These are phyloP conservation scores for Selaginella tamariscina DNA, from an alignment of 75 land plant species.

Conservation along the genomic window DNA sequence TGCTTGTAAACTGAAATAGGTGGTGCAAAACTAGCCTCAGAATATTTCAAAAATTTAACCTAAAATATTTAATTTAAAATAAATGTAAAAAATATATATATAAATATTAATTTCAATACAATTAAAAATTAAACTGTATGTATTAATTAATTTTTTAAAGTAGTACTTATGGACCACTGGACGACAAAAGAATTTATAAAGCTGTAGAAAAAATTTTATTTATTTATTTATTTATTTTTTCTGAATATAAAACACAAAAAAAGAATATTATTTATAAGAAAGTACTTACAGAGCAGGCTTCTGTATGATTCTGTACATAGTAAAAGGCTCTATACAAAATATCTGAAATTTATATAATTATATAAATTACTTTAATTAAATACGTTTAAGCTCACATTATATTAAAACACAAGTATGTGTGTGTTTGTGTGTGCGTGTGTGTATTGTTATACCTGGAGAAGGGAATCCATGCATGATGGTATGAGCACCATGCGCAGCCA, in stretches of 20 bases:
- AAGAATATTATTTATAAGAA: too few relatives aligned
- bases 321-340: background rate
- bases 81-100: background rate
- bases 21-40: background rate
- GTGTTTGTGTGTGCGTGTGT: too few relatives aligned
- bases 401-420: too few relatives aligned
- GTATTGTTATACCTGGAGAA: too few relatives aligned
- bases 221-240: too few relatives aligned
- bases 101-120: too few relatives aligned
- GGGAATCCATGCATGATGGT: conserved; percentile 1
- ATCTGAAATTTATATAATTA: background rate
- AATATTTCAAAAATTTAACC: background rate
- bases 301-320: background rate
- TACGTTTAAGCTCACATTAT: too few relatives aligned
- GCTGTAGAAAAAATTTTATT: background rate
- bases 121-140: background rate
- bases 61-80: background rate
- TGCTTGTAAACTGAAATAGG: background rate
- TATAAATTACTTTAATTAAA: background rate
- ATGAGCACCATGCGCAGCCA: background rate
- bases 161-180: background rate
- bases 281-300: background rate
- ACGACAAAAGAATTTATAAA: background rate
- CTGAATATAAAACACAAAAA: too few relatives aligned
- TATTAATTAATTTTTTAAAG: background rate